These are phyloP conservation scores for Podaxis sp. DNA, from an alignment of 768 basidiomycete species.

Conservation along the genomic window DNA sequence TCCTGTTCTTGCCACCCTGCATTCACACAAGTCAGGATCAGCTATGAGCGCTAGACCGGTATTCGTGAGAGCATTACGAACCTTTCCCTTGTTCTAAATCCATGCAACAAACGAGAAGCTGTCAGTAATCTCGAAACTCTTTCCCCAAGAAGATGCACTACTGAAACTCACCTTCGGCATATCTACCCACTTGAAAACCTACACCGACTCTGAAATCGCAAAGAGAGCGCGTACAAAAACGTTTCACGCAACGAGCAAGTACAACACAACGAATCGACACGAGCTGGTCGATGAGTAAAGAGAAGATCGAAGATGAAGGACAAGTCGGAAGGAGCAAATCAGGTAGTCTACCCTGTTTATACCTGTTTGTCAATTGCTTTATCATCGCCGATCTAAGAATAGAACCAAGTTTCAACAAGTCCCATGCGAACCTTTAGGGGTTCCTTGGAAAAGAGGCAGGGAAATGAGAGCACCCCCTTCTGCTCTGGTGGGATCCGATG, in stretches of 20 bases:
- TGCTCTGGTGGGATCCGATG: neutral
- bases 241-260: neutral
- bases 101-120: neutral
- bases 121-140: neutral
- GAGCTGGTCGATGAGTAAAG: neutral
- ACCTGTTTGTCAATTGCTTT: neutral
- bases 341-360: neutral
- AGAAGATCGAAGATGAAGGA: neutral
- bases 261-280: neutral
- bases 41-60: neutral
- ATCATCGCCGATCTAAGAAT: neutral
- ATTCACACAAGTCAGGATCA: neutral
- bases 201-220: neutral
- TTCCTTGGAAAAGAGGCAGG: neutral
- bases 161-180: slow-evolving; percentile 10
- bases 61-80: neutral
- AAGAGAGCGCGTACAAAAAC: neutral
- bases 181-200: neutral
- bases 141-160: neutral
- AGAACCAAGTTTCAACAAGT: neutral
- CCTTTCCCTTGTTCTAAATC: slow-evolving; percentile 11
- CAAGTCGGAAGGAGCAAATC: slow-evolving; percentile 6
- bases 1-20: slow-evolving; percentile 97
- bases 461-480: neutral
- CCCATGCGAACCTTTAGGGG: neutral